These are phyloP conservation scores for Arthrobotrys sinensis DNA, from an alignment of 2,329 filamentous ascomycete genomes.

Conservation along the genomic window DNA sequence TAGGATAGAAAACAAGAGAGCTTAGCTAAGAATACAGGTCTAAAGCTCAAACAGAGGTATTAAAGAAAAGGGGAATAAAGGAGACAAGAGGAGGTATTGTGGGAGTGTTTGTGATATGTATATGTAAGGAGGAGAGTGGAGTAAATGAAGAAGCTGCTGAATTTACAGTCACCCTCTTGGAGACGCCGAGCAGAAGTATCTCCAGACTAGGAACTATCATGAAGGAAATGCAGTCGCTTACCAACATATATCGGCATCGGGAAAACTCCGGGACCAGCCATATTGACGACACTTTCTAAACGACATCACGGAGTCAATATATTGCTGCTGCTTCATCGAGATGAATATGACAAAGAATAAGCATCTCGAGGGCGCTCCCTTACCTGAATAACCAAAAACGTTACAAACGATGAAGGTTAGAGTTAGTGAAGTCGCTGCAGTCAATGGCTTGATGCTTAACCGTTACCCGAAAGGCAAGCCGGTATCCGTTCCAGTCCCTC, in stretches of 20 bases:
- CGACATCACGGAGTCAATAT: not conserved
- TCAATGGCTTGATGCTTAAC: not conserved
- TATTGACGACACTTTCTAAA: slow-evolving; percentile 20
- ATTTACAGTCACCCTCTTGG: not conserved
- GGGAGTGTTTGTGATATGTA: too few relatives aligned
- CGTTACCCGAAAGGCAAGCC: not conserved
- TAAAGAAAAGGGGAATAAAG: not conserved
- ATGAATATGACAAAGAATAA: not conserved
- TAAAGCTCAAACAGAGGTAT: not conserved
- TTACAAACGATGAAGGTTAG: not conserved
- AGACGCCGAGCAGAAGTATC: not conserved
- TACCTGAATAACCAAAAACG: not conserved
- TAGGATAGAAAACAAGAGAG: not conserved
- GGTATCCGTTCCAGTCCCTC: not conserved
- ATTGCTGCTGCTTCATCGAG: not conserved
- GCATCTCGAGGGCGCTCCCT: not conserved
- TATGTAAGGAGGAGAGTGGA: not conserved
- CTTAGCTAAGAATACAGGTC: not conserved
- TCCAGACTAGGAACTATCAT: too few relatives aligned
- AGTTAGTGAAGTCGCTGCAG: not conserved
- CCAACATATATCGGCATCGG: not conserved
- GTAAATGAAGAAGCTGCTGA: not conserved
- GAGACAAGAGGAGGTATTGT: too few relatives aligned
- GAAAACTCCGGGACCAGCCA: not conserved
- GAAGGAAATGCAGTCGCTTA: not conserved